Conservation (phyloP, 331 rosid genomes). For the Arachis monticola region DNA sequence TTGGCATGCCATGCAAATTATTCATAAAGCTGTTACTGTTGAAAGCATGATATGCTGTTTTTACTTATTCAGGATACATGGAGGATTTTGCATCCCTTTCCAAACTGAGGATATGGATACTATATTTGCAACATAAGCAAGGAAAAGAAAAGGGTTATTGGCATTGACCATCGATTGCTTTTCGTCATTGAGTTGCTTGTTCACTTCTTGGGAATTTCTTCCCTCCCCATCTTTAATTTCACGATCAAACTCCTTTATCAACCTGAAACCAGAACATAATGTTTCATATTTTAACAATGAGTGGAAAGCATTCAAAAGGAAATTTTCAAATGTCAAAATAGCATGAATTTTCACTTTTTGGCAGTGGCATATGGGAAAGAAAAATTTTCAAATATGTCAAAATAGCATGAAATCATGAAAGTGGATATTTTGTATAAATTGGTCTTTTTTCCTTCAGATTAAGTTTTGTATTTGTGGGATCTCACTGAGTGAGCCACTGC, state of each 20-base stretch:
- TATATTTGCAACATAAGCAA: conserved; percentile 28
- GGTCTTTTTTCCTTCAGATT: conserved; percentile 28
- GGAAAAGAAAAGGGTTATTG: conserved; percentile 25
- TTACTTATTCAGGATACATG: conserved; percentile 22
- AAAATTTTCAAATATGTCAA: neutral
- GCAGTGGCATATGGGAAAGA: conserved; percentile 20
- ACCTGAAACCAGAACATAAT: conserved; percentile 52
- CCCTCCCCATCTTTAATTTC: conserved; percentile 92
- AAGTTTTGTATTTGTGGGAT: neutral
- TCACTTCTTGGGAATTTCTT: conserved; percentile 82
- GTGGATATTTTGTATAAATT: conserved; percentile 16
- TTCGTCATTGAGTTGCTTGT: conserved; percentile 97
- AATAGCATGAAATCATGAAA: neutral
- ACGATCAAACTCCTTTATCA: conserved; percentile 93
- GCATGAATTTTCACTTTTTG: conserved; percentile 15
- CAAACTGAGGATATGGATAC: conserved; percentile 32
- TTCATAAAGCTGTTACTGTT: neutral
- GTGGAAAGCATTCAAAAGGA: conserved; percentile 21
- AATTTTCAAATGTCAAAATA: conserved; percentile 29
- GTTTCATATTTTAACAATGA: conserved; percentile 20
- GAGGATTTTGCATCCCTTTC: conserved; percentile 22
- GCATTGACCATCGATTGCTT: conserved; percentile 87
- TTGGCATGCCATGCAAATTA: conserved; percentile 31
- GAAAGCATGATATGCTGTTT: conserved; percentile 24
- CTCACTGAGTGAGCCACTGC: conserved; percentile 13